These are phyloP conservation scores for Claviceps sp. DNA, from an alignment of 2,329 filamentous ascomycete species.

Conservation along the genomic window DNA sequence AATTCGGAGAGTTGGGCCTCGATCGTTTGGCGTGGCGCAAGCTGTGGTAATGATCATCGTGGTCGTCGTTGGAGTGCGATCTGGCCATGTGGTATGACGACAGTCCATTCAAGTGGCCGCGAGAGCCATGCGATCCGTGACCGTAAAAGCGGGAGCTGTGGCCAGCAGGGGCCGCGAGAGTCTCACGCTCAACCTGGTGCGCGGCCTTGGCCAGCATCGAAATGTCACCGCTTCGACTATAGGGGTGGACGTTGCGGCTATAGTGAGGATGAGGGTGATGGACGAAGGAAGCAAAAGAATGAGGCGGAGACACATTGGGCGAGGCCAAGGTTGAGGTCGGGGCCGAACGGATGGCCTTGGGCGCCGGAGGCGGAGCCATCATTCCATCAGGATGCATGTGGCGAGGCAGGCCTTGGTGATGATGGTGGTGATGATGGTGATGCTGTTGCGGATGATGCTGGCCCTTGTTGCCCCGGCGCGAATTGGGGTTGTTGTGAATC, in stretches of 20 bases:
- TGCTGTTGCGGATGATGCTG: slow-evolving; percentile 28
- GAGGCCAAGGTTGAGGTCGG: slow-evolving; percentile 76
- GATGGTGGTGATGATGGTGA: slow-evolving; percentile 22
- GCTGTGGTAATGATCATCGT: slow-evolving; percentile 63
- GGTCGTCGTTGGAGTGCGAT: slow-evolving; percentile 65
- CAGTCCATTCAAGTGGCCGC: slow-evolving; percentile 58
- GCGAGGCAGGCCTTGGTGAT: slow-evolving; percentile 23
- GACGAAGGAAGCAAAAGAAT: slow-evolving; percentile 67
- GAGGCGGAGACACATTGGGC: slow-evolving; percentile 91
- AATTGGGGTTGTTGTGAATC: slow-evolving; percentile 99
- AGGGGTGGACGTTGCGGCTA: slow-evolving; percentile 29
- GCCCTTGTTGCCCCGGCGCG: slow-evolving; percentile 77
- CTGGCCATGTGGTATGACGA: slow-evolving; percentile 91
- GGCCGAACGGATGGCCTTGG: slow-evolving; percentile 75
- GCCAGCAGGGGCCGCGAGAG: slow-evolving; percentile 26
- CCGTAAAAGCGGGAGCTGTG: slow-evolving; percentile 35
- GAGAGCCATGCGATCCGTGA: slow-evolving; percentile 33
- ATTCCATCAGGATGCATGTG: slow-evolving; percentile 45
- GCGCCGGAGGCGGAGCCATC: slow-evolving; percentile 64
- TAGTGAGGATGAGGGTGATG: slow-evolving; percentile 34
- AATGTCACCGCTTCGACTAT: slow-evolving; percentile 39
- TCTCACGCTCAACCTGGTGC: slow-evolving; percentile 49
- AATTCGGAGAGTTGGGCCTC: slow-evolving; percentile 84
- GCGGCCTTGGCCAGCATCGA: slow-evolving; percentile 48
- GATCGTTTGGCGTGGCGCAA: slow-evolving; percentile 75